Base-by-base conservation (phyloP, 306 rosid genomes). In the Trichosanthes truncata region DNA sequence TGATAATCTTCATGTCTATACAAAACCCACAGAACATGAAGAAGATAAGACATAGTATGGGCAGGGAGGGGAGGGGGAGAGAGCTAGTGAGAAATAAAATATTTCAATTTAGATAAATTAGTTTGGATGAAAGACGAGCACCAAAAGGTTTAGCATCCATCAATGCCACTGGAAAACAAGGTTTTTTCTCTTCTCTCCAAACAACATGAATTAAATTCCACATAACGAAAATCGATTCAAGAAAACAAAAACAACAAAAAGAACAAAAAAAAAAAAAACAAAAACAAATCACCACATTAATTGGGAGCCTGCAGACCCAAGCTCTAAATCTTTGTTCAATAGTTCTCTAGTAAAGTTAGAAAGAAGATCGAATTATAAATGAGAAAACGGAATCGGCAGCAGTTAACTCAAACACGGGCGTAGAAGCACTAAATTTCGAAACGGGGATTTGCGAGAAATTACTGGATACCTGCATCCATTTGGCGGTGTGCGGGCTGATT, bases 401-500 rank as follows among this genome's bases (percentile, higher is more conserved):
- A 38, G 11, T 33, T 5, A 53, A 77, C 4, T 57, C 55, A 55
- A 77, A 74, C 57, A 49, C 26, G 4, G 45, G 43, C 72, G 38
- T 48, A 17, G 21, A 18, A 31, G 17, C 9, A 51, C 3, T 20
- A 31, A 18, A 74, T 26, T 15, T 21, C 31, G 46, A 3, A 12
- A 31, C 9, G 6, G 36, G 43, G 9, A 80, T 41, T n/a, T 23
- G 79, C 57, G 29, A 7, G 45, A 60, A 46, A 82, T 18, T 55
- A 66, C 4, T 1, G 7, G 7, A 74, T 80, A 89, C 97, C 96
- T 92, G 97, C 97, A 92, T 90, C 97, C 96, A 92, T 59, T 92
- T 90, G 83, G 93, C 86, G 21, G 97, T 92, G 87, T 92, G 96
- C 49, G 84, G 61, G 84, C 95, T 12, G 87, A 91, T 43, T 91